These are phyloP conservation scores for Tanozyma kutaoensis DNA, from an alignment of 805 yeast species.

Conservation along the genomic window DNA sequence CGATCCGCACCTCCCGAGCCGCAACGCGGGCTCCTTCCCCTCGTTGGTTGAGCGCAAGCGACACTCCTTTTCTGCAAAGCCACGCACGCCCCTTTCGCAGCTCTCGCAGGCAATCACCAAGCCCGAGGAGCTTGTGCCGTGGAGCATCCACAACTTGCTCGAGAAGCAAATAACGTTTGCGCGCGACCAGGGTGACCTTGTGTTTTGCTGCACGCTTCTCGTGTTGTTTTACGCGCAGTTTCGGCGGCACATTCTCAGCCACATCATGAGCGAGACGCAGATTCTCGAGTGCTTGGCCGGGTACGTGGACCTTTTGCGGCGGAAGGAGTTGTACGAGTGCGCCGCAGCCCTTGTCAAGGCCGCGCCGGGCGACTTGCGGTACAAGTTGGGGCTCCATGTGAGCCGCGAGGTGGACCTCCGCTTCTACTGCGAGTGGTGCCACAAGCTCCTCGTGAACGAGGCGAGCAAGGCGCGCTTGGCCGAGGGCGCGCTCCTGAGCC, in stretches of 20 bases:
- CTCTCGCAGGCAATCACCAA: too few relatives aligned
- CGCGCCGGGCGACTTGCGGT: constrained; percentile 17
- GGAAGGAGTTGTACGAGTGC: constrained; percentile 37
- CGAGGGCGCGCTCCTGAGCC: constrained; percentile 7
- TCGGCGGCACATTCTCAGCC: constrained; percentile 2
- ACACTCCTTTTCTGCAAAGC: too few relatives aligned
- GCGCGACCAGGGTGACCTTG: constrained; percentile 47
- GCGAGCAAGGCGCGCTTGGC: constrained; percentile 28
- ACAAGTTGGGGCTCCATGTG: constrained; percentile 16
- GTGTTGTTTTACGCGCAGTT: constrained; percentile 32
- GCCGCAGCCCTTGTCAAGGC: constrained; percentile 43
- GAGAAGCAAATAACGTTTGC: constrained; percentile 41
- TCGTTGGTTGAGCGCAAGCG: too few relatives aligned
- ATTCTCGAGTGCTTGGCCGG: constrained; percentile 43
- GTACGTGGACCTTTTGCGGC: constrained; percentile 41
- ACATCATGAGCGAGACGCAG: constrained; percentile 10
- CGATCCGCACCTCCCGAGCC: too few relatives aligned
- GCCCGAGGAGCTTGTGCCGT: constrained; percentile 27
- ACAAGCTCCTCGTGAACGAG: constrained; percentile 47
- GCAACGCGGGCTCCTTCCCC: too few relatives aligned
- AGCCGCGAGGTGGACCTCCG: constrained; percentile 22
- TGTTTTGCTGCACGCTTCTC: constrained; percentile 45
- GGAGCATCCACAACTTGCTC: constrained; percentile 42
- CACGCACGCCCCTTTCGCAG: too few relatives aligned
- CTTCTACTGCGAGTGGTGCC: constrained; percentile 51